phyloP scores from a whole-genome alignment of 2,329 filamentous ascomycete genomes.

The Elsinoe arachidis region DNA sequence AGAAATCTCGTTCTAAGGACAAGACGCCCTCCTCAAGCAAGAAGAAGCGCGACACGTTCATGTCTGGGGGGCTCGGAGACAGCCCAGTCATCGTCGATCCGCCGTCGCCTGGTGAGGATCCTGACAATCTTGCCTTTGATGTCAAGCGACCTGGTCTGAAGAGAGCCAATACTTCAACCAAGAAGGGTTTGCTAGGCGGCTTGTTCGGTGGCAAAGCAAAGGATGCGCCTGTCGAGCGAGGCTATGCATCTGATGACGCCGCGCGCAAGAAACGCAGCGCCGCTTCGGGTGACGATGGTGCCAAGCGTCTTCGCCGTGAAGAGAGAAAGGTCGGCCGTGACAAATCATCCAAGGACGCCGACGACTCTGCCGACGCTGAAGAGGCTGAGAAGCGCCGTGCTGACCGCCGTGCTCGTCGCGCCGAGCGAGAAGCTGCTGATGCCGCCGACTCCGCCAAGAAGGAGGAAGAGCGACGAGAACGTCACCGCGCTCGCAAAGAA shows the following conservation, averaged over 20 bases:
- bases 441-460: constrained; percentile 31
- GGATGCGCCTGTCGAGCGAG: constrained; percentile 23
- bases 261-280: constrained; percentile 26
- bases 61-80: constrained; percentile 33
- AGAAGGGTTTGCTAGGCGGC: constrained; percentile 52
- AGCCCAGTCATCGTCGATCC: constrained; percentile 36
- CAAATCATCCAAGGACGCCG: constrained; percentile 22
- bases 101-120: constrained; percentile 34
- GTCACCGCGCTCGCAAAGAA: constrained; percentile 30
- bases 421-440: constrained; percentile 32
- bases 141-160: constrained; percentile 46
- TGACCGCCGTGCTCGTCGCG: constrained; percentile 27
- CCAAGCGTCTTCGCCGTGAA: constrained; percentile 30
- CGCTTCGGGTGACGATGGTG: constrained; percentile 25
- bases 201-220: constrained; percentile 33
- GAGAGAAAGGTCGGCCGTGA: constrained; percentile 26
- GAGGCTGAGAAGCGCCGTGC: constrained; percentile 27
- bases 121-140: constrained; percentile 33
- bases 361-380: constrained; percentile 26
- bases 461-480: constrained; percentile 30
- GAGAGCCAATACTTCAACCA: constrained; percentile 54
- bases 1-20: constrained; percentile 25
- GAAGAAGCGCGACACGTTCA: constrained; percentile 34
- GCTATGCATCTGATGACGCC: constrained; percentile 29
- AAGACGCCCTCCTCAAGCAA: constrained; percentile 29